Percentiles rank a stretch among this genome's conserved stretches.
Conservation (phyloP, 306 rosid genomes). For the Trifolium fragiferum region DNA sequence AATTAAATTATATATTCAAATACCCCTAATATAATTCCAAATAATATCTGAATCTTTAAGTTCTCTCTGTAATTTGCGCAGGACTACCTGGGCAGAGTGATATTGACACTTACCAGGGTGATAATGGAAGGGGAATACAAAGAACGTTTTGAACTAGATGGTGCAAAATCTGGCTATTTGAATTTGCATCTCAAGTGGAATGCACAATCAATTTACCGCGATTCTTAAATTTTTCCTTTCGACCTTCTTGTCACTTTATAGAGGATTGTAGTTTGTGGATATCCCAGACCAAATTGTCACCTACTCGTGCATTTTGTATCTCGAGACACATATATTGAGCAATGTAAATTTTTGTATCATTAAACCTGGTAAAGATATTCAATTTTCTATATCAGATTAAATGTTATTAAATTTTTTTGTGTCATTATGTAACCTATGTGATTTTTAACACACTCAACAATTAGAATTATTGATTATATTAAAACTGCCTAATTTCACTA, state of each 20-base stretch:
- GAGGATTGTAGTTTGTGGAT: constrained; percentile 39
- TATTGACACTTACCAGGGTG: constrained; percentile 86
- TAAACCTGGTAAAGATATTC: constrained; percentile 34
- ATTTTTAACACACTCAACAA: neutral
- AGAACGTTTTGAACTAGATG: constrained; percentile 74
- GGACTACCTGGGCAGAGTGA: constrained; percentile 96
- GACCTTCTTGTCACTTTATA: neutral
- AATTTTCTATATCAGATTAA: neutral
- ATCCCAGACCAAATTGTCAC: constrained; percentile 7
- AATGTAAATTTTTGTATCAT: constrained; percentile 57
- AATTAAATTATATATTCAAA: neutral
- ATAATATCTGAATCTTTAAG: constrained; percentile 7
- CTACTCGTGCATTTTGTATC: constrained; percentile 33
- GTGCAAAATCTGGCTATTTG: constrained; percentile 82
- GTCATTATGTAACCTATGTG: neutral
- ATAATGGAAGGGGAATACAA: constrained; percentile 86
- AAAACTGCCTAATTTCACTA: neutral
- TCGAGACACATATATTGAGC: constrained; percentile 16
- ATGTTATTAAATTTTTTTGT: too few relatives aligned
- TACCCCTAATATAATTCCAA: neutral
- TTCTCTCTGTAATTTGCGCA: constrained; percentile 38
- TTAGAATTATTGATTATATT: neutral
- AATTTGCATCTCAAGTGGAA: constrained; percentile 89
- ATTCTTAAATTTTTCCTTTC: constrained; percentile 51
- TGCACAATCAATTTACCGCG: constrained; percentile 90